Base-by-base conservation (phyloP, 2,329 filamentous ascomycete species). In the Ophiostoma sp. region DNA sequence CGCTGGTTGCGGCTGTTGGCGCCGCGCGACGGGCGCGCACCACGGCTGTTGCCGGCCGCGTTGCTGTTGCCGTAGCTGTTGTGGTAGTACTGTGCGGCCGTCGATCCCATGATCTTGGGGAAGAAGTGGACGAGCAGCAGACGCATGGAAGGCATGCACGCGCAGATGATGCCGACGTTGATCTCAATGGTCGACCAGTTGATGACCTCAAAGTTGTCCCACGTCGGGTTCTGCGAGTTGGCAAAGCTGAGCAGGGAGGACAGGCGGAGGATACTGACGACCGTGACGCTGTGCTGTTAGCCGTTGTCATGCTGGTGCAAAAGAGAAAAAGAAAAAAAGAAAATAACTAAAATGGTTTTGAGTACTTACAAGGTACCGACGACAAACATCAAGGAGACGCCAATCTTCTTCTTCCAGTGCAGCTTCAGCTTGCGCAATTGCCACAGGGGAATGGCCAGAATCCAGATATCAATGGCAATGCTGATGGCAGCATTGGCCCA, bases 401-500 rank as follows among this genome's bases (percentile, higher is more conserved):
- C 78, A 7, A 81, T n/a, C 76, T 83, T 85, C 76, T 83, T 83
- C 77, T 81, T 82, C 76, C 79, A 81, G 71, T 80, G 79, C 64
- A 84, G 73, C 4, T 80, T 78, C 31, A 84, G 76, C 1, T 74
- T 67, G 35, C 76, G 71, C 5, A 85, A 73, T 71, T 82, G 80
- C 13, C 79, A 79, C n/a, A 84, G 77, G 0, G 86, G 85, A 4
- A 88, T 77, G 0, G 77, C 79, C 23, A 87, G 78, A 74, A 87
- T 83, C 79, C 82, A 83, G 1, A 84, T 13, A 71, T 88, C 86
- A 31, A 85, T 77, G 0, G 76, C 76, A 62, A 88, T 86, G 71
- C 83, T 84, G 68, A 85, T 80, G n/a, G 75, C 80, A 0, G 85
- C 85, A 44, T 84, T 83, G 44, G 82, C 79, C 82, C 83, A 87